Percentiles rank a stretch among this genome's conserved stretches.
Conservation (phyloP, 2,329 filamentous ascomycete genomes). For the Trichoderma asperellum region DNA sequence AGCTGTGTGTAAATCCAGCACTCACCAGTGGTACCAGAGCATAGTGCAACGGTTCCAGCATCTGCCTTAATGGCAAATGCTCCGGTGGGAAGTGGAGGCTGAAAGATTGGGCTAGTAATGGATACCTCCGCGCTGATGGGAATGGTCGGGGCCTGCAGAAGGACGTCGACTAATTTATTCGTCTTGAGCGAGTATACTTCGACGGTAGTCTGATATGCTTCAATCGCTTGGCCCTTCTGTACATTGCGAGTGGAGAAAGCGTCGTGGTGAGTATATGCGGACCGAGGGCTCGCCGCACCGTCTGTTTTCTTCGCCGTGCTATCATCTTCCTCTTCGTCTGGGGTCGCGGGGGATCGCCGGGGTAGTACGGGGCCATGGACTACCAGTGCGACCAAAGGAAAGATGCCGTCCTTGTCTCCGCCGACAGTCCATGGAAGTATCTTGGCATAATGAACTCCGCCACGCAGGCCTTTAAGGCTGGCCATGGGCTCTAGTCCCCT, state of each 20-base stretch:
- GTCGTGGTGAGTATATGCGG: slow-evolving; percentile 46
- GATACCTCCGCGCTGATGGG: slow-evolving; percentile 59
- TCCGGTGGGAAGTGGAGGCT: slow-evolving; percentile 70
- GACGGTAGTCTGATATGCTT: slow-evolving; percentile 81
- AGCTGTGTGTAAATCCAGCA: slow-evolving; percentile 74
- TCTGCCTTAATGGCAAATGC: slow-evolving; percentile 75
- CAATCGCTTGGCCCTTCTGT: slow-evolving; percentile 47
- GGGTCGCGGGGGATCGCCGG: slow-evolving; percentile 39
- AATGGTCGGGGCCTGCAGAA: slow-evolving; percentile 71
- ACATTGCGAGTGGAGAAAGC: slow-evolving; percentile 42
- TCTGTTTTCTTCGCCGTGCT: slow-evolving; percentile 49
- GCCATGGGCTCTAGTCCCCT: slow-evolving; percentile 71
- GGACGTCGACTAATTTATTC: slow-evolving; percentile 69
- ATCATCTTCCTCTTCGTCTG: slow-evolving; percentile 42
- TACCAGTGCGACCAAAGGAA: slow-evolving; percentile 78
- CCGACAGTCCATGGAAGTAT: slow-evolving; percentile 71
- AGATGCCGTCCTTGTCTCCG: slow-evolving; percentile 57
- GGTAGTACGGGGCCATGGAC: slow-evolving; percentile 75
- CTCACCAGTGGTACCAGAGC: slow-evolving; percentile 84
- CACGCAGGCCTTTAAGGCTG: slow-evolving; percentile 74
- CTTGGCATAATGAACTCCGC: slow-evolving; percentile 80
- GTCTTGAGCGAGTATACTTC: slow-evolving; percentile 85
- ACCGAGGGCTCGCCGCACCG: slow-evolving; percentile 48
- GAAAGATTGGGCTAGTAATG: slow-evolving; percentile 65
- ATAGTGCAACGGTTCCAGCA: slow-evolving; percentile 70